Conservation (phyloP, 2,329 filamentous ascomycete genomes). For the Trichophyton rubrum region DNA sequence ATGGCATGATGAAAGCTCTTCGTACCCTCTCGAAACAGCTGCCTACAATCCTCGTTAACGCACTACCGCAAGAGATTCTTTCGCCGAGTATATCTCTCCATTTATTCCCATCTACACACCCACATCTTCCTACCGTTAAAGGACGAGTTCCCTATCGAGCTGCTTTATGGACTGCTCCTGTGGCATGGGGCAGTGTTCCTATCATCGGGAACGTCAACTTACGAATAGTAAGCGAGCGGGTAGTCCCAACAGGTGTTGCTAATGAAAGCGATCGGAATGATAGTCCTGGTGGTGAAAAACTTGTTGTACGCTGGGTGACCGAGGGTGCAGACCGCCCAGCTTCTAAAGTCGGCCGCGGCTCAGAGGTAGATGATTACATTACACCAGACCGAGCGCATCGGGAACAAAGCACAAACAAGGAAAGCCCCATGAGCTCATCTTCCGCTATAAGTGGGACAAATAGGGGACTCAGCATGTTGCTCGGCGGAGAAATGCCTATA, state of each 20-base stretch:
- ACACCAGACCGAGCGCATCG: not conserved
- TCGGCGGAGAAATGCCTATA: conserved; percentile 42
- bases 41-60: conserved; percentile 48
- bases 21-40: conserved; percentile 50
- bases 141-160: conserved; percentile 84
- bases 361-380: conserved; percentile 1
- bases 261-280: conserved; percentile 24
- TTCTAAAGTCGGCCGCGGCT: conserved; percentile 1
- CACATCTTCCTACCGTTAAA: conserved; percentile 73
- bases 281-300: conserved; percentile 50
- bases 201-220: conserved; percentile 82
- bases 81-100: conserved; percentile 51
- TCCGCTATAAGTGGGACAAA: conserved; percentile 25
- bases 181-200: conserved; percentile 89
- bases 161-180: conserved; percentile 87
- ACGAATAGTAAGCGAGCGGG: conserved; percentile 78
- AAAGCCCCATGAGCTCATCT: conserved; percentile 7
- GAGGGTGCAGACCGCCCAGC: conserved; percentile 20
- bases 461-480: conserved; percentile 32
- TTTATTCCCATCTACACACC: conserved; percentile 49
- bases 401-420: not conserved
- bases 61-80: conserved; percentile 49
- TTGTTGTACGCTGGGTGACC: conserved; percentile 85
- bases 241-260: conserved; percentile 48
- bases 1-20: conserved; percentile 35